Percentiles rank a stretch among this genome's conserved stretches.
Evolutionary conservation across 179 eudicot genomes (phyloP).

Genomic region (Dionaea muscipula): DNA sequence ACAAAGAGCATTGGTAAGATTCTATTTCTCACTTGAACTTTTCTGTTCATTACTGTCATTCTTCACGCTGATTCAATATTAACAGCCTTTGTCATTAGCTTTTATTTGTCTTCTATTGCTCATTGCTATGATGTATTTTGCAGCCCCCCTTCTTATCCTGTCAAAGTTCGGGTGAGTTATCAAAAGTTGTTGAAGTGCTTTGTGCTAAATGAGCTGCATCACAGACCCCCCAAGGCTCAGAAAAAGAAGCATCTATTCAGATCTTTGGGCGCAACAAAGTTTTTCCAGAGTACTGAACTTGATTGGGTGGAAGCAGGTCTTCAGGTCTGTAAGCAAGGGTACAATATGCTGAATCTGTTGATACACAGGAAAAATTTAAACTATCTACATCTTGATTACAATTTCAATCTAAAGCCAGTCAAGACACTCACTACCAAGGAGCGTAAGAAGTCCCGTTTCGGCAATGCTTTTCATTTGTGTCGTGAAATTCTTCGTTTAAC

Average conservation of each 20-base stretch:
- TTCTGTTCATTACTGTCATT: not conserved
- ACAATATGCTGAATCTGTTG: conserved; percentile 92
- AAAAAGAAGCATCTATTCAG: conserved; percentile 92
- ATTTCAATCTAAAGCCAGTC: conserved; percentile 91
- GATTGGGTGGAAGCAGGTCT: conserved; percentile 99
- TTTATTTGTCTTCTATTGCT: not conserved
- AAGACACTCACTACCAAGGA: conserved; percentile 96
- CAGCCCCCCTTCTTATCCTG: conserved; percentile 98
- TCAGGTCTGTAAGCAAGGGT: conserved; percentile 98
- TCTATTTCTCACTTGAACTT: not conserved
- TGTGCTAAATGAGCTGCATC: conserved; percentile 91
- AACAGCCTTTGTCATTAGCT: not conserved
- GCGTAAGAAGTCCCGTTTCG: conserved; percentile 93
- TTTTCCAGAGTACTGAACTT: conserved; percentile 91
- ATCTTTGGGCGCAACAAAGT: conserved; percentile 91
- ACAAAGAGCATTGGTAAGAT: conserved; percentile 89
- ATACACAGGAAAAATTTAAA: conserved; percentile 91
- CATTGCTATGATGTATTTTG: conserved; percentile 11
- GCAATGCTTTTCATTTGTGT: conserved; percentile 93
- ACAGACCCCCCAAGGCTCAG: conserved; percentile 97
- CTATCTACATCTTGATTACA: conserved; percentile 93
- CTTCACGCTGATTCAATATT: not conserved
- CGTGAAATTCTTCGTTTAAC: conserved; percentile 97
- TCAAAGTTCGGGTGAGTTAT: conserved; percentile 95
- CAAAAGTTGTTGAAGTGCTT: conserved; percentile 91